Base-by-base conservation (phyloP, 2,329 filamentous ascomycete species). In the Rasamsonia emersonii region DNA sequence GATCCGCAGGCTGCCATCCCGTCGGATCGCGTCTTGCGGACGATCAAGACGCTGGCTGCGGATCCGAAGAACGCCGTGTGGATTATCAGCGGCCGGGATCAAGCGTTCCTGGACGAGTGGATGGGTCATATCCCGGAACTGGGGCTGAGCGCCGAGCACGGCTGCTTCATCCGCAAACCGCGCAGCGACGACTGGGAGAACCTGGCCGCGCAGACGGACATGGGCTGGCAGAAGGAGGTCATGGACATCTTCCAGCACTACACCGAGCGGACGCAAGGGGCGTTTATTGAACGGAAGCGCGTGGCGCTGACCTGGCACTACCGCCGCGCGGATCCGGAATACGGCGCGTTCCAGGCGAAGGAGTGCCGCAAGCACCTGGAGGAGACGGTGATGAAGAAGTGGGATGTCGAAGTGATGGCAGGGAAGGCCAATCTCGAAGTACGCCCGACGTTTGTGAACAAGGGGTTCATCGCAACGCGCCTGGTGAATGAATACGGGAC, bases 251-350 rank as follows among this genome's bases (percentile, higher is more conserved):
- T 95, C 68, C 78, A 89, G 53, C 78, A 83, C 50, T 95, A 86
- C 58, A 93, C 86, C 0, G 84, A 94, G 54, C 75, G 73, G 39
- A 89, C 88, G 5, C 81, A 82, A 43, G 91, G 86, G 5, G 89
- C 86, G 0, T 93, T 93, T 54, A 86, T 95, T 39, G 91, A 98
- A 61, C 77, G 82, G 38, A 98, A 98, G 63, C 82, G 86, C 42
- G 91, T 93, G 42, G 88, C 91, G 4, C 65, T 96, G 29, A 96
- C 91, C 3, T 96, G 91, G 91, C 91, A 98, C 55, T 98, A 96
- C 60, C 84, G 91, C 24, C 77, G 85, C 17, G 86, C 86, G 1
- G 86, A 95, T 50, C 86, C 85, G 1, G 84, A 93, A 46, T 83
- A 83, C 41, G 89, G 86, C 11, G 62, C 76, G 0, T 82, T 84